phyloP scores from a whole-genome alignment of 805 yeast genomes.

The Lachancea fermentati region DNA sequence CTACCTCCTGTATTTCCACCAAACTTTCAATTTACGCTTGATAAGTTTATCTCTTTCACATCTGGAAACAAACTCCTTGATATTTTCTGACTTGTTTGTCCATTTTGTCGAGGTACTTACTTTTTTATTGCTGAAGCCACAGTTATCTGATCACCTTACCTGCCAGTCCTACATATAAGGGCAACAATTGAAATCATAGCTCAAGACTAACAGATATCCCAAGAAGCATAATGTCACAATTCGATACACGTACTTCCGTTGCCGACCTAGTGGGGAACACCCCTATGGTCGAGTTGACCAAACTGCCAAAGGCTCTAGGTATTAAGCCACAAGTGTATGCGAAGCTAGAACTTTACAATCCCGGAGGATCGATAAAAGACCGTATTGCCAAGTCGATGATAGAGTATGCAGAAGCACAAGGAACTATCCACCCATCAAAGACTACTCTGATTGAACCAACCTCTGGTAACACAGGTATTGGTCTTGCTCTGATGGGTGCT shows the following conservation, averaged over 20 bases:
- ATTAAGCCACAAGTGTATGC: conserved; percentile 67
- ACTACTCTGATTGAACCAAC: conserved; percentile 84
- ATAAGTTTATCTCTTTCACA: too few species aligned
- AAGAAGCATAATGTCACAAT: conserved; percentile 4
- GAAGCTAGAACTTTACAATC: conserved; percentile 76
- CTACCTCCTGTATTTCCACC: too few species aligned
- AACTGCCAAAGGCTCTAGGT: conserved; percentile 69
- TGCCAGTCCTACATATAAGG: not conserved
- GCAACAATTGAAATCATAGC: not conserved
- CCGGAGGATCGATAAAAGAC: conserved; percentile 88
- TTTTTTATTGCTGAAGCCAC: not conserved
- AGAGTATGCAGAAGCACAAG: conserved; percentile 73
- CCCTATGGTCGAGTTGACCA: conserved; percentile 69
- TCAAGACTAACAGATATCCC: not conserved
- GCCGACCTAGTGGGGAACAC: conserved; percentile 82
- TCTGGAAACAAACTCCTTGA: not conserved
- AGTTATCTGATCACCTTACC: not conserved
- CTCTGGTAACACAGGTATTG: conserved; percentile 89
- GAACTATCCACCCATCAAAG: conserved; percentile 72
- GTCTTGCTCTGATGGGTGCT: conserved; percentile 81
- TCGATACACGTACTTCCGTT: conserved; percentile 27
- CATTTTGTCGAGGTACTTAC: not conserved
- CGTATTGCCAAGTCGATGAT: conserved; percentile 85
- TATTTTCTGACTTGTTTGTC: not conserved
- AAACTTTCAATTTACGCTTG: too few species aligned